Base-by-base conservation (phyloP, 345 rosid genomes). In the Aethionema arabicum region DNA sequence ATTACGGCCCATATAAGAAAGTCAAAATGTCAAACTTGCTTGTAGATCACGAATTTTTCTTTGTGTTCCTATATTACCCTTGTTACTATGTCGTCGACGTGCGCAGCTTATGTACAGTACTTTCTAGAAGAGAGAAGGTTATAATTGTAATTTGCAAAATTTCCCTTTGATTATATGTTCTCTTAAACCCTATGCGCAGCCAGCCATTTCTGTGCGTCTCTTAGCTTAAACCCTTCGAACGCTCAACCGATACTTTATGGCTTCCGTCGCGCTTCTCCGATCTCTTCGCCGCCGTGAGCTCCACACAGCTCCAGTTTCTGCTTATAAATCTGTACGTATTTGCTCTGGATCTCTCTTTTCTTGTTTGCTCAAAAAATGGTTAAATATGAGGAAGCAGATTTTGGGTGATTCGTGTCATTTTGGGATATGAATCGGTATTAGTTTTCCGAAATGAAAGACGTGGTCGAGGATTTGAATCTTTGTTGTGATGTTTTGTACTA, bases 281-380 rank as follows among this genome's bases (percentile, higher is more conserved):
- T 69, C 76, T 3, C 41, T 82, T 11, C 73, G 78, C 39, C 78
- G 78, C 43, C 85, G 87, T 15, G 79, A 78, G 39, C 33, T 82
- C 31, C 75, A 80, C 10, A 32, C 82, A 2, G 73, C 80, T 38
- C 77, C 90, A 8, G 11, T 78, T 7, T 64, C 82, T 15, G 81
- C 82, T 40, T 80, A 48, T 73, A 71, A 53, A 80, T 65, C 76
- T 39, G 91, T 85, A 71, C 11, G 81, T 55, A 0, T 15, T 11
- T 42, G 0, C 31, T 43, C 14, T 32, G 10, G 16, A 30, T 46
- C 27, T 21, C 27, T 21, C 2, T 21, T 16, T 39, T 6, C 8
- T n/a, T 16, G n/a, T 27, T 61, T 30, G 16, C 33, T 69, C 30
- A 35, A 52, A 3, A 45, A 36, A 16, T 37, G 27, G 21, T 33